Evolutionary conservation across 2,329 filamentous ascomycete species (phyloP), one percentile per base, ranked within the genome.

Genomic region (Cladophialophora immunda): DNA sequence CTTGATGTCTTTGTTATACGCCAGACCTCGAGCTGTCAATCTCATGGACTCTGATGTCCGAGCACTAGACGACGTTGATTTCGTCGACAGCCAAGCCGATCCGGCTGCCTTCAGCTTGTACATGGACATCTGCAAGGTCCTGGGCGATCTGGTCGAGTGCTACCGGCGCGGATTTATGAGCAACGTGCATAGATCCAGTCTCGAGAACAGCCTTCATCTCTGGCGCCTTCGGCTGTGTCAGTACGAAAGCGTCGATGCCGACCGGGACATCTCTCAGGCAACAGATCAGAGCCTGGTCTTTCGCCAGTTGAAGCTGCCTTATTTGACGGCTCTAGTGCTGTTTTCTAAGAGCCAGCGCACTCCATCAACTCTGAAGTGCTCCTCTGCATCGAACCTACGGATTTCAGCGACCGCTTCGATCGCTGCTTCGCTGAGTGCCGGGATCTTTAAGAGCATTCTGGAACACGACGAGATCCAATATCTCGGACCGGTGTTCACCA

Each of bases 1-100:
- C 9, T 32, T 55, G 52, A 55, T 55, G 52, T 55, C 52, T 55
- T 55, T 55, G 25, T 55, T 55, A 55, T 55, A 55, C 52, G 52
- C 52, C n/a, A 55, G 52, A 32, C 52, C 52, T 55, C 52, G 52
- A 29, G 52, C 29, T 4, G 17, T 55, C 52, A 55, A 55, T 55
- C 52, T 55, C 52, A 55, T 29, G 52, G 52, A 55, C 29, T 55
- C 52, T 32, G 52, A 55, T 55, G 52, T 55, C 52, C 52, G 52
- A 29, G 52, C 22, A 55, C 52, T 55, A 15, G 52, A 55, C 5
- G 52, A 55, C 25, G 30, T 25, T 11, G 52, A 55, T 55, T 55
- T 55, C 52, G 25, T 55, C 52, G 17, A 55, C 29, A 55, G 52
- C 52, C 52, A 55, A 55, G 52, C 52, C 52, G 52, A 55, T 30